These are phyloP conservation scores for Diaporthe nobilis DNA, from an alignment of 2,329 filamentous ascomycete species.

Conservation along the genomic window DNA sequence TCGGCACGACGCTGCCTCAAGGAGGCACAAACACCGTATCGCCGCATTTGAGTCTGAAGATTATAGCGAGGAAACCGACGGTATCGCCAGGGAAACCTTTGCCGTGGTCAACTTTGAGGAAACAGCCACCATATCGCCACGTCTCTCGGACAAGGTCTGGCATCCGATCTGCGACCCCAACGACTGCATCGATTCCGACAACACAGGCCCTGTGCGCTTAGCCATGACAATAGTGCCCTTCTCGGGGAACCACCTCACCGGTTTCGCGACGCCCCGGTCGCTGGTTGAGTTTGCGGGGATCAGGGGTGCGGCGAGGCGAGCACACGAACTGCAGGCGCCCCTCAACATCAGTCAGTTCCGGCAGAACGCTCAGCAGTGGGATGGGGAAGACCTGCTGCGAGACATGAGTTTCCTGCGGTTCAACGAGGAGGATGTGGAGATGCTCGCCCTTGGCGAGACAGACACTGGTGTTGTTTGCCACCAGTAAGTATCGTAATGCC, in stretches of 20 bases:
- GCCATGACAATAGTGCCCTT: conserved; percentile 37
- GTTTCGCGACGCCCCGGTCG: not conserved
- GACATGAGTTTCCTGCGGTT: conserved; percentile 59
- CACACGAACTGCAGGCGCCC: conserved; percentile 16
- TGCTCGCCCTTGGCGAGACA: conserved; percentile 54
- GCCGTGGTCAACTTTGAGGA: not conserved
- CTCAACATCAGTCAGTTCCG: conserved; percentile 27
- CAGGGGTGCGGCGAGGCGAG: not conserved
- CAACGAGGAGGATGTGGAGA: conserved; percentile 63
- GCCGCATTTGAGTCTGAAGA: not conserved
- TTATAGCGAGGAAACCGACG: conserved; percentile 11
- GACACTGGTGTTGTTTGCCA: conserved; percentile 48
- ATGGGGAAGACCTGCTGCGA: conserved; percentile 23
- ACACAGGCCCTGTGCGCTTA: not conserved
- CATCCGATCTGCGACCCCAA: conserved; percentile 4
- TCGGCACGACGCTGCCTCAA: conserved; percentile 33
- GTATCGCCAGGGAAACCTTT: not conserved
- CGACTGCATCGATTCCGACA: not conserved
- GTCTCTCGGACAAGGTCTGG: conserved; percentile 2
- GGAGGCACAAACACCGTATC: conserved; percentile 4
- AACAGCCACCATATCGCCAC: not conserved
- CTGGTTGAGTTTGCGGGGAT: conserved; percentile 17
- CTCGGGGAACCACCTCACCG: conserved; percentile 29
- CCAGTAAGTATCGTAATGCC: conserved; percentile 34
- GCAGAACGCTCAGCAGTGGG: conserved; percentile 14